A percentile compares a stretch with the other conserved stretches of the same genome.
Conservation (phyloP, 1,284 basidiomycete species). For the Apiotrichum mycotoxinovorans region DNA sequence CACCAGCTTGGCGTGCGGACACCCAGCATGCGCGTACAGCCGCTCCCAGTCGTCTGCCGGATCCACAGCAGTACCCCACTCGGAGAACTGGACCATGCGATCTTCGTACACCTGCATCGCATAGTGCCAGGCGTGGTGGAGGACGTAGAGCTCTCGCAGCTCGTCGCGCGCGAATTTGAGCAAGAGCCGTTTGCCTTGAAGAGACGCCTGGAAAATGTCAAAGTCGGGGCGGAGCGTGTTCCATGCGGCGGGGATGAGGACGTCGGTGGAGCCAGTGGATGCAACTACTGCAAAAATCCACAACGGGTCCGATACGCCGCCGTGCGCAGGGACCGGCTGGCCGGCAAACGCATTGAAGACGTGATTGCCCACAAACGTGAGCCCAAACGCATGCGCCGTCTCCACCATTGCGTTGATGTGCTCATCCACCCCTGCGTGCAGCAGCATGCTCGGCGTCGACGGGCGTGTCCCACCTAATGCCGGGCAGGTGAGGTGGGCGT, state of each 20-base stretch:
- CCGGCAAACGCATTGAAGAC: background rate
- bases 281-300: conserved; percentile 3
- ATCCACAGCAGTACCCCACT: background rate
- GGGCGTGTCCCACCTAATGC: background rate
- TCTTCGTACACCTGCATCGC: conserved; percentile 3
- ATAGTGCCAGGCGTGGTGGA: conserved; percentile 2
- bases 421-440: background rate
- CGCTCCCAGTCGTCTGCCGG: background rate
- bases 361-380: conserved; percentile 1
- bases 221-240: conserved; percentile 1
- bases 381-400: conserved; percentile 1
- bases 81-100: background rate
- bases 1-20: background rate
- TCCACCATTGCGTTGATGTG: conserved; percentile 1
- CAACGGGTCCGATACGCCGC: background rate
- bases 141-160: conserved; percentile 1
- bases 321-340: background rate
- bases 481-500: background rate
- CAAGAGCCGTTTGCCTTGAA: background rate
- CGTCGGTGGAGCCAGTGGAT: background rate
- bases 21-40: background rate
- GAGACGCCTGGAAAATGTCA: background rate
- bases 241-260: background rate
- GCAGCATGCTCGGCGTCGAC: background rate
- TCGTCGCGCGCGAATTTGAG: background rate